A percentile compares a stretch with the other conserved stretches of the same genome.
Conservation (phyloP, 2,329 filamentous ascomycete genomes). For the Hyphodiscus sp. region DNA sequence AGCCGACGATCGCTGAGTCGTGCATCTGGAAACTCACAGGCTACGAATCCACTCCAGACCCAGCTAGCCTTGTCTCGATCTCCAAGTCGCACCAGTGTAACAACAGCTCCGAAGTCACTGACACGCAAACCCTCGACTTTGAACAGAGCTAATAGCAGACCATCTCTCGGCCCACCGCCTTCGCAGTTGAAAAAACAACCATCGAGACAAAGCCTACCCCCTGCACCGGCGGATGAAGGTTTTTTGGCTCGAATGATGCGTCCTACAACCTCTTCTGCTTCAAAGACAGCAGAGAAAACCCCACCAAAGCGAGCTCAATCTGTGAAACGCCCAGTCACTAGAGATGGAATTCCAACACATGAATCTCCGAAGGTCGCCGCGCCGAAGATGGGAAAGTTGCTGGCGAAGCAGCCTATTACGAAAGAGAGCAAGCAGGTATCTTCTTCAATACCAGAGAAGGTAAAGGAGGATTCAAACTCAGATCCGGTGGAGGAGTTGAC, state of each 20-base stretch:
- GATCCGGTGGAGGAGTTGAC: conserved; percentile 4
- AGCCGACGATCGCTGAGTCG: conserved; percentile 37
- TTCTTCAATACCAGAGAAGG: background rate
- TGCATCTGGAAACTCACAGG: conserved; percentile 32
- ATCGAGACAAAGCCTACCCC: conserved; percentile 42
- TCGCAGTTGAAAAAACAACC: conserved; percentile 39
- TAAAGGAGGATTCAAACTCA: conserved; percentile 3
- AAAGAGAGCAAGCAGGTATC: conserved; percentile 6
- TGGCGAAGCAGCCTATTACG: conserved; percentile 7
- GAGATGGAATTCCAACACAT: conserved; percentile 21
- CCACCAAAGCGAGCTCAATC: conserved; percentile 32
- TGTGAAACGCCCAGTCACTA: conserved; percentile 21
- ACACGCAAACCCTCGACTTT: conserved; percentile 23
- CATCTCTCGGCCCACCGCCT: conserved; percentile 49
- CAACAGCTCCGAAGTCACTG: conserved; percentile 10
- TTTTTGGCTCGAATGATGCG: conserved; percentile 81
- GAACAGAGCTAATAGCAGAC: conserved; percentile 20
- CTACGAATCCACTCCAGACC: conserved; percentile 23
- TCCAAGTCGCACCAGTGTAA: conserved; percentile 23
- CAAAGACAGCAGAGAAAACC: conserved; percentile 61
- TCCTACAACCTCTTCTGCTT: conserved; percentile 63
- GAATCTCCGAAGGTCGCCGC: conserved; percentile 9
- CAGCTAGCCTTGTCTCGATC: conserved; percentile 30
- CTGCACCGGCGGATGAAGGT: conserved; percentile 56
- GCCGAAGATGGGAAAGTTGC: background rate